These are phyloP conservation scores for Scedosporium minutisporum DNA, from an alignment of 2,329 filamentous ascomycete species.

Conservation along the genomic window DNA sequence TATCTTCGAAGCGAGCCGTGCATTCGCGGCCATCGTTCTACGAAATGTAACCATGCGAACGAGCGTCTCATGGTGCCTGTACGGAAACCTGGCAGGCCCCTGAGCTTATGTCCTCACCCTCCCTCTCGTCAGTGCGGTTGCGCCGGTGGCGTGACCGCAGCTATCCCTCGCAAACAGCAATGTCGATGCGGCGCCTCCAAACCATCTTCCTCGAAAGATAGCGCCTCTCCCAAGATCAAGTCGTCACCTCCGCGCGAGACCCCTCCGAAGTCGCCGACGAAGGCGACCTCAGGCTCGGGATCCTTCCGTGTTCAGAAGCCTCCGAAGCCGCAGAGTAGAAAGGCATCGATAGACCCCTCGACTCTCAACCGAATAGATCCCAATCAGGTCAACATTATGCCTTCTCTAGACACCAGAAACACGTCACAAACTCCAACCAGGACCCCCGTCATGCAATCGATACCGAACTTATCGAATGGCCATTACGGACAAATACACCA, in stretches of 20 bases:
- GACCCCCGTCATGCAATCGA: not conserved
- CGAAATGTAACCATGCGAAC: constrained; percentile 60
- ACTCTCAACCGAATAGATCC: constrained; percentile 43
- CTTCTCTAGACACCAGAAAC: constrained; percentile 9
- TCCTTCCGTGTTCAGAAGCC: constrained; percentile 38
- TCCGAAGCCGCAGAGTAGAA: constrained; percentile 27
- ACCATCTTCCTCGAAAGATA: constrained; percentile 12
- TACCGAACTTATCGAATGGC: not conserved
- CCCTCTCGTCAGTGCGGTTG: constrained; percentile 52
- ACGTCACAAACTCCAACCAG: not conserved
- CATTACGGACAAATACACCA: not conserved
- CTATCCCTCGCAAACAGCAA: constrained; percentile 48
- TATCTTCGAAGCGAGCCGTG: constrained; percentile 52
- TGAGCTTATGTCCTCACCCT: constrained; percentile 61
- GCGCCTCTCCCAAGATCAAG: constrained; percentile 8
- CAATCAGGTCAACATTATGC: constrained; percentile 39
- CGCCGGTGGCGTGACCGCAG: constrained; percentile 49
- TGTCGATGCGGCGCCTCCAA: constrained; percentile 39
- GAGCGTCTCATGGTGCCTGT: constrained; percentile 63
- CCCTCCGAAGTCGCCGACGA: not conserved
- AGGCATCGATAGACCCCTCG: constrained; percentile 39
- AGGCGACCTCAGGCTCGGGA: constrained; percentile 18
- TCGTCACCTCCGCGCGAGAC: not conserved
- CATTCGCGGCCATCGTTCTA: constrained; percentile 66
- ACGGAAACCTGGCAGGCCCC: constrained; percentile 59